Evolutionary conservation across 1,139 yeast genomes (phyloP), one percentile per base, ranked within the genome.

Genomic region (Taphrina sp.): DNA sequence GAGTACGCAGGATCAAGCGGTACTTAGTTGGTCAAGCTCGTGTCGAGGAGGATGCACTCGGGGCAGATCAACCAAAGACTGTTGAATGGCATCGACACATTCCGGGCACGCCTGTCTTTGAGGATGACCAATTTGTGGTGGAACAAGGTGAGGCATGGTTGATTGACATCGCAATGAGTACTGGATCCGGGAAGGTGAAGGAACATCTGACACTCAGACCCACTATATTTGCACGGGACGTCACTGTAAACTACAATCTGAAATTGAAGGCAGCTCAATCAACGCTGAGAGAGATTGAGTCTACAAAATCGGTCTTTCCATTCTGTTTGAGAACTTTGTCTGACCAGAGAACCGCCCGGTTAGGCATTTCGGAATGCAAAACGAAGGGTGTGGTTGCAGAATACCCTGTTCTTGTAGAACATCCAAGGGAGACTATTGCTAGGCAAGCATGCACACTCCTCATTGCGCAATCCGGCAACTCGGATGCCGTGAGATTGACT

Each of bases 11-110:
- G 69, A 77, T 90, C 60, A 81, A 96, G 74, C 80, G 97, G 67
- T 92, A 90, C 67, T 79, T 92, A 67, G 95, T 95, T 29, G 98
- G 98, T 55, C 98, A 92, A 74, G 95, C 87, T 65, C 77, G 87
- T 58, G 95, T 90, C 61, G 97, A 92, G 72, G 80, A 83, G 66
- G 96, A 89, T 64, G 85, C 83, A 70, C 88, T 89, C 71, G 96
- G 96, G 66, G 94, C 89, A 52, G 92, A 98, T 97, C 80, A 83
- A 56, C 92, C 62, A 19, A 46, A 59, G 16, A 52, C 51, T 24
- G 60, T 61, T 5, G 60, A 46, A n/a, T 58, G 59, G 41, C 59
- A 57, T 23, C 24, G 47, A 33, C 35, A 43, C 26, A 16, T 43
- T n/a, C 47, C 47, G 26, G 47, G 47, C 38, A 57, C 19, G 57